Conservation (phyloP, 768 basidiomycete genomes). For the Hypsizygus marmoreus region DNA sequence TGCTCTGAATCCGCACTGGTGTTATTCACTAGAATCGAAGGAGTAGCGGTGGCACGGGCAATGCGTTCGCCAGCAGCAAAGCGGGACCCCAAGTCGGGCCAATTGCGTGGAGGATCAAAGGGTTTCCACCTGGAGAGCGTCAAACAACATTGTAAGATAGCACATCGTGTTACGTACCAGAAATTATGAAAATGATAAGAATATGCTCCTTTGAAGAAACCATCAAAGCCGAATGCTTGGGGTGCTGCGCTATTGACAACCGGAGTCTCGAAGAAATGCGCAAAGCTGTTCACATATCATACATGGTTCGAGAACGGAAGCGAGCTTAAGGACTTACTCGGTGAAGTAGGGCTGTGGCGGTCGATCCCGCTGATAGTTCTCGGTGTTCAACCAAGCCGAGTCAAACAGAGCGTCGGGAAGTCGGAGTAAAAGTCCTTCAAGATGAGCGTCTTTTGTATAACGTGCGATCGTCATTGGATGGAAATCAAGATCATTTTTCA, state of each 20-base stretch:
- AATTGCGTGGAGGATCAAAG: slow-evolving; percentile 91
- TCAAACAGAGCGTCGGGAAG: slow-evolving; percentile 97
- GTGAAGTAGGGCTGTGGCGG: slow-evolving; percentile 95
- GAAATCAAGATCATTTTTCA: slow-evolving; percentile 94
- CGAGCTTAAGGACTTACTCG: slow-evolving; percentile 48
- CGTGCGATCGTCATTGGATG: slow-evolving; percentile 94
- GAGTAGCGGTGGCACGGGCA: slow-evolving; percentile 47
- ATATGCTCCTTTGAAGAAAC: slow-evolving; percentile 94
- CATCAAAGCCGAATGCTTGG: slow-evolving; percentile 86
- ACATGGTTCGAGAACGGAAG: background rate
- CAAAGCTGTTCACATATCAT: slow-evolving; percentile 56
- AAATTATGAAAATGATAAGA: slow-evolving; percentile 97
- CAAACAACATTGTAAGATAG: slow-evolving; percentile 3
- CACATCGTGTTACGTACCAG: slow-evolving; percentile 53
- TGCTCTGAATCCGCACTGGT: slow-evolving; percentile 49
- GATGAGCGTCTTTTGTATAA: slow-evolving; percentile 86
- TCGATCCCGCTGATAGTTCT: slow-evolving; percentile 86
- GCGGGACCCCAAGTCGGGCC: slow-evolving; percentile 86
- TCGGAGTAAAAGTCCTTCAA: slow-evolving; percentile 82
- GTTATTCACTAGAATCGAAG: slow-evolving; percentile 41
- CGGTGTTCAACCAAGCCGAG: slow-evolving; percentile 94
- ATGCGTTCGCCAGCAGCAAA: slow-evolving; percentile 77
- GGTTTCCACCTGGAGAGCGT: slow-evolving; percentile 81
- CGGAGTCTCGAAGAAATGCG: slow-evolving; percentile 87
- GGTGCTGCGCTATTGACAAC: slow-evolving; percentile 74